Evolutionary conservation across 2,329 filamentous ascomycete genomes (phyloP), one percentile per base, ranked within the genome.

Genomic region (Aspergillus sp.): DNA sequence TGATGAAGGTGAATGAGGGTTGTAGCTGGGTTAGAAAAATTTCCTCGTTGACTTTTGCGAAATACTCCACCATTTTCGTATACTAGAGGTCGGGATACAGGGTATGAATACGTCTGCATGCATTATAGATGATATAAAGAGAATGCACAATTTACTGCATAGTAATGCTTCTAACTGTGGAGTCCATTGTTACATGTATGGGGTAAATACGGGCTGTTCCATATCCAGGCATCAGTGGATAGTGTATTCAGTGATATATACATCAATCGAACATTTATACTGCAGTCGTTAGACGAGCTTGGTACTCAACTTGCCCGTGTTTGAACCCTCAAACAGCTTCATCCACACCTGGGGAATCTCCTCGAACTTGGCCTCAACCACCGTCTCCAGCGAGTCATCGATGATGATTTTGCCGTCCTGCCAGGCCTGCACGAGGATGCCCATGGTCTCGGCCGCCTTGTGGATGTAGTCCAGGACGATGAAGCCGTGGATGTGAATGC

Each of bases 341-440:
- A 70, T 61, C 78, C 78, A 80, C 20, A 75, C 77, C 63, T 72
- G 72, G 2, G 77, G 77, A 8, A 80, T 62, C 50, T 78, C 73
- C 58, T 80, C 78, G 58, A 80, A 79, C 50, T 62, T 66, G 0
- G 73, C 71, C 36, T 73, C 67, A 3, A 80, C 72, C 5, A 80
- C 61, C 22, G 76, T 79, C 70, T 80, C 76, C 44, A 65, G 73
- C 50, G 78, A 74, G 33, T 71, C 66, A 0, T 70, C 68, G 30
- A 77, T 62, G 48, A 71, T 62, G 48, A 80, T 68, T 70, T 77
- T 79, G 13, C 76, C 76, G n/a, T 76, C 74, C 57, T 73, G 61
- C 44, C 66, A 60, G 4, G 64, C 68, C 42, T 69, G 56, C 20
- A 63, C 52, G n/a, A 72, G 58, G 13, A 57, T 32, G 11, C 58